phyloP scores from a whole-genome alignment of 2,329 filamentous ascomycete species.

The Phialophora verrucosa region DNA sequence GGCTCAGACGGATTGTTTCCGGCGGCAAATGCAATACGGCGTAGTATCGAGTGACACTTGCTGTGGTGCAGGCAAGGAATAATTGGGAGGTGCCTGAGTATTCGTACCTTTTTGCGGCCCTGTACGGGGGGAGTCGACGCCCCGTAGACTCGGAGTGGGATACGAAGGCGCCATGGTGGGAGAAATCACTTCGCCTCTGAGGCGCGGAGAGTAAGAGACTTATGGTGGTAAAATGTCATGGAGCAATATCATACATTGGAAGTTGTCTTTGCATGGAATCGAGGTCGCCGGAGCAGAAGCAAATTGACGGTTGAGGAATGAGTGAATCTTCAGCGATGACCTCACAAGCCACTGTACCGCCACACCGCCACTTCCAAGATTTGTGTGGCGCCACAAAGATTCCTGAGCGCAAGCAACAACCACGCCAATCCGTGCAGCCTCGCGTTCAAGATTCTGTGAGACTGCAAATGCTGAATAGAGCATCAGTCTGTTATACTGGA shows the following conservation, averaged over 20 bases:
- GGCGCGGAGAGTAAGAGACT: background rate
- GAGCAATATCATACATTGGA: background rate
- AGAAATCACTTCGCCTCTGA: background rate
- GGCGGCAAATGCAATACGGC: background rate
- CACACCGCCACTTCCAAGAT: background rate
- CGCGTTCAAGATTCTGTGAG: background rate
- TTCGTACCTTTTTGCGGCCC: conserved; percentile 35
- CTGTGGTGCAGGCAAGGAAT: background rate
- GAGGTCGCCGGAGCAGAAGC: background rate
- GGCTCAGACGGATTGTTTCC: background rate
- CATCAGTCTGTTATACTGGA: conserved; percentile 2
- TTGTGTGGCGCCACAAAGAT: background rate
- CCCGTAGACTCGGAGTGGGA: conserved; percentile 16
- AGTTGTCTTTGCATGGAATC: background rate
- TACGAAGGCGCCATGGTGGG: conserved; percentile 30
- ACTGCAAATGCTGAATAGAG: background rate
- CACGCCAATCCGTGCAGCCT: background rate
- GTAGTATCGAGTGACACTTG: background rate
- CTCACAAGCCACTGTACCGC: conserved; percentile 5
- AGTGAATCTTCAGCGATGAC: background rate
- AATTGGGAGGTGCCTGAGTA: background rate
- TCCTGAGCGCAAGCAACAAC: background rate
- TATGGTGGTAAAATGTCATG: background rate
- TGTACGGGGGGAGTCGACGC: conserved; percentile 24
- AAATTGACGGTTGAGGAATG: background rate